phyloP scores from a whole-genome alignment of 1,284 basidiomycete species.

The Cutaneotrichosporon arboriforme region DNA sequence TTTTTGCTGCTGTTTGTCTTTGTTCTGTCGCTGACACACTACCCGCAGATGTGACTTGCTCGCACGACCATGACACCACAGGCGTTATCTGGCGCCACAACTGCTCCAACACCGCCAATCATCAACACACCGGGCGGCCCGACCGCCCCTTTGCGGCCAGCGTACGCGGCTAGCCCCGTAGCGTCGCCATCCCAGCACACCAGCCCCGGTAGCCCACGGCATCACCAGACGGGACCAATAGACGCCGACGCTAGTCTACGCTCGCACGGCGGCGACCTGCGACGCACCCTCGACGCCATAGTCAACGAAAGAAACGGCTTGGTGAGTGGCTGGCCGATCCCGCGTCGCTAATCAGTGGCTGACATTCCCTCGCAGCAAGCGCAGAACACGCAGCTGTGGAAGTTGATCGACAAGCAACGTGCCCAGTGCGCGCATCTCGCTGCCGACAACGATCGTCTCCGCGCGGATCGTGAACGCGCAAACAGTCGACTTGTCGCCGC shows the following conservation, averaged over 20 bases:
- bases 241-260: slow-evolving; percentile 33
- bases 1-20: no score
- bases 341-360: not conserved
- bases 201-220: slow-evolving; percentile 24
- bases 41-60: slow-evolving; percentile 6
- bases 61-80: slow-evolving; percentile 6
- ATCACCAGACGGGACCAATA: slow-evolving; percentile 18
- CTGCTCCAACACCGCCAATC: slow-evolving; percentile 6
- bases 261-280: slow-evolving; percentile 41
- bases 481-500: slow-evolving; percentile 28
- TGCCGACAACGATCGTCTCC: slow-evolving; percentile 59
- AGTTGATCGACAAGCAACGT: slow-evolving; percentile 77
- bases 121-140: slow-evolving; percentile 11
- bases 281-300: slow-evolving; percentile 65
- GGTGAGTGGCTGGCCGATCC: slow-evolving; percentile 18
- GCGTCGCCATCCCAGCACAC: slow-evolving; percentile 8
- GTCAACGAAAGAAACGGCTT: slow-evolving; percentile 71
- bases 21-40: not conserved
- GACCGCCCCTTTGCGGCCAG: slow-evolving; percentile 1
- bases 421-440: slow-evolving; percentile 35
- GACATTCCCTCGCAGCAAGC: slow-evolving; percentile 49
- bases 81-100: not conserved
- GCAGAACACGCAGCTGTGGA: slow-evolving; percentile 86
- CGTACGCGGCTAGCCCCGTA: slow-evolving; percentile 2
- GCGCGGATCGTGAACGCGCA: slow-evolving; percentile 64